Evolutionary conservation across 2,329 filamentous ascomycete genomes (phyloP), one percentile per base, ranked within the genome.

Genomic region (Aulographum hederae): DNA sequence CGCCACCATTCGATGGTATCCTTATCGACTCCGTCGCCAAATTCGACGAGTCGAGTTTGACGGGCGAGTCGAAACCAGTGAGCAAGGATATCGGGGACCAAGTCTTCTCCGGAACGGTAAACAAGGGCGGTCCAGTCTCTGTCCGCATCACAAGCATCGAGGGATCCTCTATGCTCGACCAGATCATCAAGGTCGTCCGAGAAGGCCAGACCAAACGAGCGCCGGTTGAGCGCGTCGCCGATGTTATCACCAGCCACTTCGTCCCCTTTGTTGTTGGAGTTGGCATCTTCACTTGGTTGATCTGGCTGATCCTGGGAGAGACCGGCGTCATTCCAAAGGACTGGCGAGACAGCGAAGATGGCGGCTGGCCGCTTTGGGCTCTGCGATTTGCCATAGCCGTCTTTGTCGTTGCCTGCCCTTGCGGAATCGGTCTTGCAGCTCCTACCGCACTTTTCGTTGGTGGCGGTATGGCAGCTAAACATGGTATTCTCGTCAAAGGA

Each of bases 21-120:
- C 45, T 92, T 14, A 42, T 64, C 8, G 46, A 56, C 15, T 52
- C 54, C 2, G 73, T 69, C 3, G 63, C 70, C 65, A 51, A 60
- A 31, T 93, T 94, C 44, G 82, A 94, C 46, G 86, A 95, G 50
- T 85, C 82, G 8, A 91, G 82, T 38, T 61, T 95, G 37, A 94
- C 86, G 2, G 78, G 78, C 32, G 78, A 85, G 52, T 78, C 78
- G 11, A 64, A 66, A 5, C 66, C 66, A 1, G 67, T 84, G 34
- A 63, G 62, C 43, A 85, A 85, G 53, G 38, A 31, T 0, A 42
- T 56, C 2, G 73, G 71, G 3, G 77, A 81, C 36, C 56, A 60
- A 12, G 71, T 84, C 2, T 84, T 66, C 42, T 69, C 77, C 1
- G 78, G 78, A 12, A 84, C 79, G 0, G 61, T 84, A 46, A 85